These are phyloP conservation scores for Eucalyptus cladocalyx DNA, from an alignment of 345 rosid genomes.

Conservation along the genomic window DNA sequence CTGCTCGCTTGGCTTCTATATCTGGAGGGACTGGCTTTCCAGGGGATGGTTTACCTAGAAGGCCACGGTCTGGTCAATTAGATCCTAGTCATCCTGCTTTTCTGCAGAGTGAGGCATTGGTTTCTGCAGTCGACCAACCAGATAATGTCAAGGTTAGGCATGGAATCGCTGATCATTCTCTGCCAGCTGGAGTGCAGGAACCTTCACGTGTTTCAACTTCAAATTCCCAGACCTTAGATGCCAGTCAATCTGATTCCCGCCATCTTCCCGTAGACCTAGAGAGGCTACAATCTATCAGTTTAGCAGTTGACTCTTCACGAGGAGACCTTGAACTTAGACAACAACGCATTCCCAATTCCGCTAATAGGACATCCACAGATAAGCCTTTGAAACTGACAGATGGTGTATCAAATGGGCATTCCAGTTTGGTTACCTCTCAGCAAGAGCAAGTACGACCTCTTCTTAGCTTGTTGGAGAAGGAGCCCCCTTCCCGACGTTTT, in stretches of 20 bases:
- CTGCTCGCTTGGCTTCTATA: conserved; percentile 68
- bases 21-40: conserved; percentile 52
- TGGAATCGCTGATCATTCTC: conserved; percentile 30
- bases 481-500: conserved; percentile 77
- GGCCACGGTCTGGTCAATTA: conserved; percentile 67
- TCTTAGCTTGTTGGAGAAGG: conserved; percentile 96
- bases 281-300: conserved; percentile 52
- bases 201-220: conserved; percentile 71
- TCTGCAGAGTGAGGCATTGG: conserved; percentile 40
- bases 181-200: conserved; percentile 29
- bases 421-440: conserved; percentile 24
- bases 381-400: conserved; percentile 65
- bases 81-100: conserved; percentile 56
- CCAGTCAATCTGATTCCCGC: conserved; percentile 35
- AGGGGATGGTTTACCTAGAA: conserved; percentile 48
- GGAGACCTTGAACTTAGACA: conserved; percentile 47
- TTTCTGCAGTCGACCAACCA: conserved; percentile 43
- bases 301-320: conserved; percentile 29
- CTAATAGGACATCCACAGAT: conserved; percentile 56
- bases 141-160: conserved; percentile 50
- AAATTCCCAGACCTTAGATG: conserved; percentile 59
- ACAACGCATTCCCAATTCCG: conserved; percentile 32
- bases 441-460: conserved; percentile 91
- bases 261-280: conserved; percentile 36
- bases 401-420: conserved; percentile 47